Percentiles rank a stretch among this genome's conserved stretches.
Conservation (phyloP, 2,329 filamentous ascomycete species). For the Ascochyta viciae-villosae region DNA sequence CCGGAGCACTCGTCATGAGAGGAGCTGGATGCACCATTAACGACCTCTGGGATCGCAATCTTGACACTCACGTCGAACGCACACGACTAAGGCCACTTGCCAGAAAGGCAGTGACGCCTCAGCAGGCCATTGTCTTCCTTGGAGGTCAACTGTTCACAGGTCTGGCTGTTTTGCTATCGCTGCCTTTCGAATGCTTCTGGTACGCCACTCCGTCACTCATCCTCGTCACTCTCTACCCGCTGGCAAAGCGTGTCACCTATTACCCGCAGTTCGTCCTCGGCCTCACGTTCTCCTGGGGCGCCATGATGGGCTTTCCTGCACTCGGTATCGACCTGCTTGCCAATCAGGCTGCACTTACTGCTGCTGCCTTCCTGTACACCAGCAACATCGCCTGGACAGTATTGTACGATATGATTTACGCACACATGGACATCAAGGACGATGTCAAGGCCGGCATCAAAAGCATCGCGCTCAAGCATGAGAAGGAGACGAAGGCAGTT, state of each 20-base stretch:
- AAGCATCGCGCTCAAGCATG: conserved; percentile 82
- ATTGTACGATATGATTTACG: conserved; percentile 92
- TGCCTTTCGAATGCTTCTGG: conserved; percentile 75
- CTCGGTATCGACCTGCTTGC: conserved; percentile 77
- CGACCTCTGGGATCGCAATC: conserved; percentile 87
- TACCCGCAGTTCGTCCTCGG: conserved; percentile 87
- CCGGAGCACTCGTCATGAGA: conserved; percentile 83
- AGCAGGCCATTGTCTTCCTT: conserved; percentile 75
- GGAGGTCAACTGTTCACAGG: conserved; percentile 76
- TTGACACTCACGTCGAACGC: conserved; percentile 79
- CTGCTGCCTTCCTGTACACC: conserved; percentile 73
- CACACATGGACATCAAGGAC: conserved; percentile 89
- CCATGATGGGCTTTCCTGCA: conserved; percentile 86
- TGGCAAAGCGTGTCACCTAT: conserved; percentile 85
- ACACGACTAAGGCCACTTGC: conserved; percentile 83
- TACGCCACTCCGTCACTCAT: conserved; percentile 79
- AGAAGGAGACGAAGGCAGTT: conserved; percentile 77
- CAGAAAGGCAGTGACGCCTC: conserved; percentile 75
- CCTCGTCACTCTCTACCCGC: conserved; percentile 77
- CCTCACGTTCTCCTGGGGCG: conserved; percentile 87
- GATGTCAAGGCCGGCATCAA: conserved; percentile 88
- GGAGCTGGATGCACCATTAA: conserved; percentile 89
- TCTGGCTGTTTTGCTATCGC: conserved; percentile 76
- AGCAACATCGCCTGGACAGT: conserved; percentile 88
- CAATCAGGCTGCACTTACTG: conserved; percentile 66